Base-by-base conservation (phyloP, 2,329 filamentous ascomycete species). In the Zalaria sp. region DNA sequence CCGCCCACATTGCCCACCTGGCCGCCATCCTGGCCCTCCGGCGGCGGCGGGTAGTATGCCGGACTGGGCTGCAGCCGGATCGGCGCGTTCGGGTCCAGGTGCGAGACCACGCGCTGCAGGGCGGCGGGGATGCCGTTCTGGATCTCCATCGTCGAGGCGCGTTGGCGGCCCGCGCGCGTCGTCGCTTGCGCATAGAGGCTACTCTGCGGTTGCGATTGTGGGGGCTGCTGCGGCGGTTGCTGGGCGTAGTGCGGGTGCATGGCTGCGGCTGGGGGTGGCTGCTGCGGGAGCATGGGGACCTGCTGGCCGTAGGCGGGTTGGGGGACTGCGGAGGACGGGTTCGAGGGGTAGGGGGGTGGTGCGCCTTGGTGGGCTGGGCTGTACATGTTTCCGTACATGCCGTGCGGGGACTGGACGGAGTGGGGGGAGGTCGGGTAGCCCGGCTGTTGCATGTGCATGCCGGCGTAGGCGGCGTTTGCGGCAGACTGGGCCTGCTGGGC, bases 111-210 rank as follows among this genome's bases (percentile, higher is more conserved):
- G 52, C 91, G 75, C 62, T 98, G 91, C 44, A 98, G 85, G 3
- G 88, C 81, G 9, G 84, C 81, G 4, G 91, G 91, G 45, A 98
- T 94, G 2, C 89, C 89, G 35, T 47, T 47, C 27, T 37, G 35
- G 57, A 91, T 85, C 56, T 96, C 91, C 82, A 96, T 93, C 3
- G 91, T 98, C 36, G 88, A 91, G 34, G 91, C 88, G 46, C 91
- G 79, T 63, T 94, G 89, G 41, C 91, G 77, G 36, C 81, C 81
- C 37, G 80, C 79, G 49, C 86, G 75, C 51, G 85, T 76, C 40
- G 79, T 82, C 45, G 83, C 79, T 64, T 89, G 84, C 37, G 77
- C 72, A 52, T 82, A 83, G 34, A 83, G 67, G 51, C 75, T 81
- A 48, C 86, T 85, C 41, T 85, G 83, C 51, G 82, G 69, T 49